phyloP scores from a whole-genome alignment of 169 alveolate species.

The Plasmodium gonderi region DNA sequence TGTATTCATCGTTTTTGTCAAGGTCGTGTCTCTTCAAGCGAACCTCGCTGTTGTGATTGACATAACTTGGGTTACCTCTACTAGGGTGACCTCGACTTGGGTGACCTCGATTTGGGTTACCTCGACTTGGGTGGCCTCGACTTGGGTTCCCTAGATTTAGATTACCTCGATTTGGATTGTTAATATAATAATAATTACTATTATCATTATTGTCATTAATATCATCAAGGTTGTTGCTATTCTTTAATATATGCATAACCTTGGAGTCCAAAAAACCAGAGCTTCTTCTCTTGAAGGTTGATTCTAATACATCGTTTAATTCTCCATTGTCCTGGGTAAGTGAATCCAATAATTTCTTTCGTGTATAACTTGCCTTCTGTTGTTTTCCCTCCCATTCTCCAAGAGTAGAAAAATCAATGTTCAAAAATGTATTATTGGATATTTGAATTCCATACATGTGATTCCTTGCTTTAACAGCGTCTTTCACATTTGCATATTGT shows the following conservation, averaged over 20 bases:
- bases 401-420: conserved; percentile 29
- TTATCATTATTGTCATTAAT: too few relatives aligned
- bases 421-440: conserved; percentile 12
- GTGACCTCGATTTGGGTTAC: too few relatives aligned
- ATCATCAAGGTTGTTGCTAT: neutral
- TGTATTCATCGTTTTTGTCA: neutral
- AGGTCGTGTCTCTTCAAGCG: neutral
- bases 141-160: too few relatives aligned
- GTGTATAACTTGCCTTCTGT: neutral
- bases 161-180: too few relatives aligned
- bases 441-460: conserved; percentile 45
- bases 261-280: conserved; percentile 21
- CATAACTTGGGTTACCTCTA: neutral
- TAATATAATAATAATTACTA: too few relatives aligned
- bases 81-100: too few relatives aligned
- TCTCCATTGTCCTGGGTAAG: conserved; percentile 21
- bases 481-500: neutral
- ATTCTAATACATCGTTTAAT: conserved; percentile 9
- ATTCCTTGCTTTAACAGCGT: conserved; percentile 50
- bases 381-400: conserved; percentile 45
- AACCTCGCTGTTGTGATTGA: too few relatives aligned
- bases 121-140: too few relatives aligned
- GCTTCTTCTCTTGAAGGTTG: neutral
- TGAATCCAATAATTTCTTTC: conserved; percentile 14
- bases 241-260: conserved; percentile 8